Evolutionary conservation across 1,284 basidiomycete species (phyloP).

Genomic region (Naganishia cerealis): DNA sequence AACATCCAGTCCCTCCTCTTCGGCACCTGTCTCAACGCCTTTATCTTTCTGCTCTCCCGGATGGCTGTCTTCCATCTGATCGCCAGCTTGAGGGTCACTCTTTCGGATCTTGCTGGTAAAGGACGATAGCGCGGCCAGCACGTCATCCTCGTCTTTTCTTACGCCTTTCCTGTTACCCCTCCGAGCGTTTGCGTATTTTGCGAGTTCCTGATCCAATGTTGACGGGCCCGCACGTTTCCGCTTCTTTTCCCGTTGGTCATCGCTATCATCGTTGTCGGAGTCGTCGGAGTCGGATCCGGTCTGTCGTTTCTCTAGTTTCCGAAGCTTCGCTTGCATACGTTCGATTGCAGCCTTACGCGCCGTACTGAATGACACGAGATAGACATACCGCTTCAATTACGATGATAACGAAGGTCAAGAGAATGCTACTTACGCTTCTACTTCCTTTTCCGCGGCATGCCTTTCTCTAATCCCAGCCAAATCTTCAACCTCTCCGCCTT

Average conservation of each 20-base stretch:
- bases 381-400: background rate
- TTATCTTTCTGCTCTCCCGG: constrained; percentile 29
- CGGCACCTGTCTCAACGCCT: constrained; percentile 46
- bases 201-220: constrained; percentile 72
- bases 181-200: constrained; percentile 70
- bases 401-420: background rate
- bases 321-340: constrained; percentile 82
- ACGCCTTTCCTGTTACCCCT: constrained; percentile 56
- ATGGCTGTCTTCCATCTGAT: constrained; percentile 44
- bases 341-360: constrained; percentile 75
- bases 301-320: constrained; percentile 60
- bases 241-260: constrained; percentile 37
- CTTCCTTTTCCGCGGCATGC: constrained; percentile 67
- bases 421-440: constrained; percentile 58
- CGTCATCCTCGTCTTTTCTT: constrained; percentile 37
- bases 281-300: constrained; percentile 43
- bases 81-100: constrained; percentile 38
- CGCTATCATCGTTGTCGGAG: constrained; percentile 47
- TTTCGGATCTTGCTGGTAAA: constrained; percentile 35
- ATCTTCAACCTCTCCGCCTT: constrained; percentile 58
- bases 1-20: constrained; percentile 68
- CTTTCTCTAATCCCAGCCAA: constrained; percentile 70
- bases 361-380: constrained; percentile 56
- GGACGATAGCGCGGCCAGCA: constrained; percentile 28
- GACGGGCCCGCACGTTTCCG: constrained; percentile 61